Base-by-base conservation (phyloP, 257 asterid species). In the Hygrophila difformis region DNA sequence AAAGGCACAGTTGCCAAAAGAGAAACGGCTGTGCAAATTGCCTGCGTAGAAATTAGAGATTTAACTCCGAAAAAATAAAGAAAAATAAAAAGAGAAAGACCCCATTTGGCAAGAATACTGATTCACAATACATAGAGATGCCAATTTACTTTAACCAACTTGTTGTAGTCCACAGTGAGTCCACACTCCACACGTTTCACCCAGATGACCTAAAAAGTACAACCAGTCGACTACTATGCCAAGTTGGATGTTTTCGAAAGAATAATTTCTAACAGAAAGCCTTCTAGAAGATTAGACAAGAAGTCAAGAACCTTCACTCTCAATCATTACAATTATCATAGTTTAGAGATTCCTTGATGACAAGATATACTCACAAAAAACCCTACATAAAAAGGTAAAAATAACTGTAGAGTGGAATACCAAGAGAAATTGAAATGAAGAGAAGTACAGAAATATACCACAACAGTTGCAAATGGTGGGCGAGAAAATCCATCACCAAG, bases 401-500 rank as follows among this genome's bases (percentile, higher is more conserved):
- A 33, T 5, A 33, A 33, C 3, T 24, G 37, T 9, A 33, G 12
- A 33, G 12, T 33, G 12, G 10, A 12, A 10, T 12, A 33, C 6
- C 12, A 5, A 12, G 8, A 9, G 10, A 8, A 19, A 20, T 6
- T 4, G 3, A 12, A 44, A 2, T 0, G 9, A 34, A 12, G 17
- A 60, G 49, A 57, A 44, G 55, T 16, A 34, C 31, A 42, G 26
- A 16, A 37, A 62, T 47, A 19, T 81, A 88, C 97, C 95, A 88
- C 97, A 9, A 88, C 84, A 21, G 86, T 62, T 60, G 94, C 94
- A 64, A 88, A 88, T 38, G 95, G 95, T 2, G 97, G 95, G 47
- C 93, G 79, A 64, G 97, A 84, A 69, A 88, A 88, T 57, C 91
- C 95, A 55, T 79, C 94, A 44, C 97, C 97, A 15, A 88, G 97